Conservation (phyloP, 73 alveolate species). For the Paramecium biaurelia region DNA sequence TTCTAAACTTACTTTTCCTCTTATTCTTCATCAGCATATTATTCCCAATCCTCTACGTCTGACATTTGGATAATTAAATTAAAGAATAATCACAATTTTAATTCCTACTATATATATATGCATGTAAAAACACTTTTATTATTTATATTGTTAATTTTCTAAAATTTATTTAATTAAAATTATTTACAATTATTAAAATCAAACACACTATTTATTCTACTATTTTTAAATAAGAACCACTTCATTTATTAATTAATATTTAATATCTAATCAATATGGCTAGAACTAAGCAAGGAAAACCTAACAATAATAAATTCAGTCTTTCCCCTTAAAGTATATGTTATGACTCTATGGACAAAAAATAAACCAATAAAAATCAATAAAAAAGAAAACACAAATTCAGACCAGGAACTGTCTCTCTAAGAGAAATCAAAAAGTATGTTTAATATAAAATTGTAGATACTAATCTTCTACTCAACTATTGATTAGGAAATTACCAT, state of each 20-base stretch:
- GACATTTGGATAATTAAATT: slow-evolving; percentile 8
- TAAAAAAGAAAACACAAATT: slow-evolving; percentile 68
- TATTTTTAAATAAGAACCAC: neutral
- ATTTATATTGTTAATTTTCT: neutral
- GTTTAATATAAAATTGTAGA: neutral
- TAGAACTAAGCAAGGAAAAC: slow-evolving; percentile 5
- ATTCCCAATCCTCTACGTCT: slow-evolving; percentile 36
- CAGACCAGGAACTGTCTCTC: slow-evolving; percentile 92
- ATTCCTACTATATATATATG: neutral
- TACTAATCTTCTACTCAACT: slow-evolving; percentile 81
- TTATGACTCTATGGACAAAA: neutral
- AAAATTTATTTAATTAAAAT: no score
- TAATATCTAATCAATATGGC: neutral
- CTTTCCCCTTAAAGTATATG: neutral
- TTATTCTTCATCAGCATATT: slow-evolving; percentile 2
- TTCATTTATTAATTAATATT: neutral
- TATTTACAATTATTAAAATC: neutral
- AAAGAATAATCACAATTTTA: neutral
- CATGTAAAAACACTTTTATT: no score
- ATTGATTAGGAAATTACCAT: slow-evolving; percentile 80
- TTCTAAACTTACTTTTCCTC: neutral
- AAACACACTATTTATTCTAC: neutral
- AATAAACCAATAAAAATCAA: neutral
- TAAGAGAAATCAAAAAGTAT: slow-evolving; percentile 86
- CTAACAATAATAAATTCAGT: neutral